Conservation (phyloP, 2,329 filamentous ascomycete genomes). For the Scytalidium lignicola region DNA sequence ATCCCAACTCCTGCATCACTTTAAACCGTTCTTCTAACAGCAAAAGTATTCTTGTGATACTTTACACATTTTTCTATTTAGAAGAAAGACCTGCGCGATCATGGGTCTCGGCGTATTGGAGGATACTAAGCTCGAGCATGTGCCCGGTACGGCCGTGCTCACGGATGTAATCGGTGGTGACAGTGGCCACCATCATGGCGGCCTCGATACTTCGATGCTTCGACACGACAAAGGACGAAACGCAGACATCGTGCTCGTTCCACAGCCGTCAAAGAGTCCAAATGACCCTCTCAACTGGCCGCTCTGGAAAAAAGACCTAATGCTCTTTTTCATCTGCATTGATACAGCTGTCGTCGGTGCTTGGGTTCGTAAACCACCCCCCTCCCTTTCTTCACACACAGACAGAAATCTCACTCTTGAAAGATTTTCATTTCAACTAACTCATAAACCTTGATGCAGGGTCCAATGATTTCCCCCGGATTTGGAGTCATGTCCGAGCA, state of each 20-base stretch:
- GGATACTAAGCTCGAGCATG: slow-evolving; percentile 16
- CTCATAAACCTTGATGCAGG: no score
- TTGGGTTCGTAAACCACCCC: slow-evolving; percentile 11
- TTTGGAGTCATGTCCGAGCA: slow-evolving; percentile 27
- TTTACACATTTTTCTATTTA: background rate
- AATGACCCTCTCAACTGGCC: slow-evolving; percentile 49
- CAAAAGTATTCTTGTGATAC: background rate
- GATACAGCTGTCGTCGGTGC: slow-evolving; percentile 32
- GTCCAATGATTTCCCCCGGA: slow-evolving; percentile 32
- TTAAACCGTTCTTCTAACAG: background rate
- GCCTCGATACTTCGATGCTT: slow-evolving; percentile 27
- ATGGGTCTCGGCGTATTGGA: slow-evolving; percentile 21
- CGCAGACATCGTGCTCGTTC: slow-evolving; percentile 42
- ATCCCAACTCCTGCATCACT: background rate
- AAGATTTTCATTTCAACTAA: no score
- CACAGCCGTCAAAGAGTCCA: slow-evolving; percentile 43
- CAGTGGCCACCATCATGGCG: slow-evolving; percentile 26
- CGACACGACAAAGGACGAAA: slow-evolving; percentile 11
- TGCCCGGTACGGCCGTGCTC: slow-evolving; percentile 20
- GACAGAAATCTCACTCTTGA: no score
- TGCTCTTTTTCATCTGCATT: slow-evolving; percentile 32
- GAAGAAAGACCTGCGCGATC: slow-evolving; percentile 2
- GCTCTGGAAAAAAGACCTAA: slow-evolving; percentile 33
- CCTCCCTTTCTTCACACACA: background rate
- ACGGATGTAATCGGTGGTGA: slow-evolving; percentile 30